Evolutionary conservation across 208 protist species (phyloP).

Genomic region (Acanthamoeba castellanii): DNA sequence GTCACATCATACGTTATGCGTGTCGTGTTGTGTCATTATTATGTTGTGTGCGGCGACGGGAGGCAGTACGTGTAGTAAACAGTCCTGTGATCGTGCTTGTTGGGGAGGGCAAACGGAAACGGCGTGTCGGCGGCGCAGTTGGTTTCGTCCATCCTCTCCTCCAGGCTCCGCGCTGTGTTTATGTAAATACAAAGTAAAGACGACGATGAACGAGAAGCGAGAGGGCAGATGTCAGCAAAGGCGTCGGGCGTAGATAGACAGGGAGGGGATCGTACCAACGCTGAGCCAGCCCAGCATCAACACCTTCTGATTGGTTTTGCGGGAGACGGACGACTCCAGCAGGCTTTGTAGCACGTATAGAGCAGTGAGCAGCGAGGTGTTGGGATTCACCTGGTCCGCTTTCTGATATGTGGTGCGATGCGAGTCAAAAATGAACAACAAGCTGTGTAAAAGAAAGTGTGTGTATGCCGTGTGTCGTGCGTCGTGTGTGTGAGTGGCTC

Average conservation of each 20-base stretch:
- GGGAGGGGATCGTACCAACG: not conserved
- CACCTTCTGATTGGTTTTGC: slow-evolving; percentile 42
- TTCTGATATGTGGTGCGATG: not conserved
- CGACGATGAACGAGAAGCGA: too few relatives aligned
- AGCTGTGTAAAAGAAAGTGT: not conserved
- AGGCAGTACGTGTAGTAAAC: not conserved
- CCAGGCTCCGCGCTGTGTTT: not conserved
- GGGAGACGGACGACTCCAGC: not conserved
- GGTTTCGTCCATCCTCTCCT: slow-evolving; percentile 33
- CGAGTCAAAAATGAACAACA: too few relatives aligned
- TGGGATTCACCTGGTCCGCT: slow-evolving; percentile 6
- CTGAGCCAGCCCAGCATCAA: not conserved
- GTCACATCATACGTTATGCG: too few relatives aligned
- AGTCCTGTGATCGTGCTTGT: slow-evolving; percentile 9
- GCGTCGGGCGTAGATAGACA: too few relatives aligned
- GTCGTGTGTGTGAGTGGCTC: too few relatives aligned
- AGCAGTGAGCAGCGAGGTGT: not conserved
- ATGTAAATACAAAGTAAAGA: too few relatives aligned
- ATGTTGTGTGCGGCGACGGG: too few relatives aligned
- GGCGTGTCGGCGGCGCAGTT: slow-evolving; percentile 17
- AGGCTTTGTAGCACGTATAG: slow-evolving; percentile 43
- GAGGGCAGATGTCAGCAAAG: not conserved
- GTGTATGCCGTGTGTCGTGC: too few relatives aligned
- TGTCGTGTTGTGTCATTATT: too few relatives aligned
- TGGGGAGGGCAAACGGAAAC: slow-evolving; percentile 33